Conservation (phyloP, 495 filamentous ascomycete genomes). For the Letharia lupina region DNA sequence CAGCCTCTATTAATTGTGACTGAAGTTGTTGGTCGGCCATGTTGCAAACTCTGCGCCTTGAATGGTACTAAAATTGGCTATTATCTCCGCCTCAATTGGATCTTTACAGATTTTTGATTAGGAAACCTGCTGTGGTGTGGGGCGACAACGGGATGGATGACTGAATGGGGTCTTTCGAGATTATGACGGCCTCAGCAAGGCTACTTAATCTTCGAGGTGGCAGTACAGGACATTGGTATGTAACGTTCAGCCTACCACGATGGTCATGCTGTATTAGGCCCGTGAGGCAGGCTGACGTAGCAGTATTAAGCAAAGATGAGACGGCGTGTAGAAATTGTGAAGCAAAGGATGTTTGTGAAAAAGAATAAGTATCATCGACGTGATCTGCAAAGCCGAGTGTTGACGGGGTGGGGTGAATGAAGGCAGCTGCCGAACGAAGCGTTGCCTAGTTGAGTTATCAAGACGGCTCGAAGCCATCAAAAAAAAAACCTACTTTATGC, state of each 20-base stretch:
- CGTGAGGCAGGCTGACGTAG: slow-evolving; percentile 1
- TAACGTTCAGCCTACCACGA: slow-evolving; percentile 7
- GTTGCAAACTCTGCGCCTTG: slow-evolving; percentile 1
- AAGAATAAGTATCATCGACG: neutral
- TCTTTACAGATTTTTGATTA: neutral
- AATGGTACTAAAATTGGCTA: slow-evolving; percentile 1
- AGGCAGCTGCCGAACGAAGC: slow-evolving; percentile 13
- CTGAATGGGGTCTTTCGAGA: slow-evolving; percentile 1
- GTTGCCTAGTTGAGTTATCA: slow-evolving; percentile 11
- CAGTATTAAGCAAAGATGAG: neutral
- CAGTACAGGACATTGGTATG: slow-evolving; percentile 5
- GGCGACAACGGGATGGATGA: slow-evolving; percentile 3
- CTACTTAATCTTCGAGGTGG: slow-evolving; percentile 12
- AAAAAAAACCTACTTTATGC: neutral
- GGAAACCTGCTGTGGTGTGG: slow-evolving; percentile 13
- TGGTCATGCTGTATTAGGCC: slow-evolving; percentile 9
- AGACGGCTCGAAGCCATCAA: slow-evolving; percentile 4
- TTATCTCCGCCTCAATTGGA: neutral
- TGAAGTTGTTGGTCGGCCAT: slow-evolving; percentile 14
- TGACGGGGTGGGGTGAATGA: slow-evolving; percentile 16
- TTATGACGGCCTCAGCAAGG: neutral
- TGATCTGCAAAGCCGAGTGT: neutral
- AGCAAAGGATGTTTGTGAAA: neutral
- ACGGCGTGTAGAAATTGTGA: neutral
- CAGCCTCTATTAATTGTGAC: slow-evolving; percentile 3